phyloP scores from a whole-genome alignment of 768 basidiomycete genomes.

The Suillus paluster region DNA sequence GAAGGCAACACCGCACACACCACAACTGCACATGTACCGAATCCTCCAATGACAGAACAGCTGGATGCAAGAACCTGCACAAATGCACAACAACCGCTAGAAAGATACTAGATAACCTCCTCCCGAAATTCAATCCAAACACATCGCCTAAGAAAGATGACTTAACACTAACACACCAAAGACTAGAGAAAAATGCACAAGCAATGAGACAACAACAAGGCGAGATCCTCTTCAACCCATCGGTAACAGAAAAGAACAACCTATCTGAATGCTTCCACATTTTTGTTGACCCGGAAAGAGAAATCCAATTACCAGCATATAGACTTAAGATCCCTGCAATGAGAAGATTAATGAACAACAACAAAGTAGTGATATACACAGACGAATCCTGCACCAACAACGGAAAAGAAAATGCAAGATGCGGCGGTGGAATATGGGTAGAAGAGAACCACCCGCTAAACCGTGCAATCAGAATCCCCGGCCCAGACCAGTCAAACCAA shows the following conservation, averaged over 20 bases:
- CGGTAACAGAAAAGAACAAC: neutral
- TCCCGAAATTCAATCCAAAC: neutral
- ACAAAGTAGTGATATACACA: conserved; percentile 7
- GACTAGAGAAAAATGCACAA: neutral
- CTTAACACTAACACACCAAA: neutral
- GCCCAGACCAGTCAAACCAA: conserved; percentile 19
- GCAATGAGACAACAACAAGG: neutral
- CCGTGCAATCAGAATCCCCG: conserved; percentile 14
- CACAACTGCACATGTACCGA: neutral
- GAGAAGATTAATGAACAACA: neutral
- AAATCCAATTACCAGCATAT: neutral
- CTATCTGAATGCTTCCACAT: neutral
- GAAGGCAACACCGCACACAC: too few relatives aligned
- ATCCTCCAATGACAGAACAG: too few relatives aligned
- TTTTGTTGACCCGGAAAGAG: neutral
- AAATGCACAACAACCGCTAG: neutral
- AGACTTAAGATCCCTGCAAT: neutral
- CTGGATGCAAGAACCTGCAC: neutral
- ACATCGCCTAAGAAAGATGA: neutral
- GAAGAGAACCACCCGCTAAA: conserved; percentile 13
- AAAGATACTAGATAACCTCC: neutral
- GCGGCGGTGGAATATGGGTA: conserved; percentile 26
- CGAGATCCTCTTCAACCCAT: neutral
- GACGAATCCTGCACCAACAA: conserved; percentile 22
- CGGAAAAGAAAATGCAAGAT: conserved; percentile 16